phyloP scores from a whole-genome alignment of 106 monocot genomes.

The Phalaenopsis equestris region DNA sequence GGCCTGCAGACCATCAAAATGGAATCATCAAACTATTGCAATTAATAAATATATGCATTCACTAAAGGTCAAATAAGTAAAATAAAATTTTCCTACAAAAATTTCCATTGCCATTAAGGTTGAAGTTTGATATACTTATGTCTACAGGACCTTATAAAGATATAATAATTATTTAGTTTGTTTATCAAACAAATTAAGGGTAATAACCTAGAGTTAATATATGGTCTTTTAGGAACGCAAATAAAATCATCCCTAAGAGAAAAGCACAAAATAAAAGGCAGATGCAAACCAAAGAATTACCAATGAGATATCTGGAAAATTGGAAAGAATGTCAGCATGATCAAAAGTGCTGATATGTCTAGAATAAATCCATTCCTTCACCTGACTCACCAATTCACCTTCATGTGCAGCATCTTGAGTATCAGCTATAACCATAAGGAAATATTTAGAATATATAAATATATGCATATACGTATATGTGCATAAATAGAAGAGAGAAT shows the following conservation, averaged over 20 bases:
- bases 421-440: slow-evolving; percentile 36
- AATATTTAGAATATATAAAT: background rate
- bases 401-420: slow-evolving; percentile 88
- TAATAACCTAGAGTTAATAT: too few relatives aligned
- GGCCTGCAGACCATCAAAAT: slow-evolving; percentile 50
- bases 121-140: too few relatives aligned
- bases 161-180: too few relatives aligned
- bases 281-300: slow-evolving; percentile 21
- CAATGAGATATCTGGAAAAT: slow-evolving; percentile 76
- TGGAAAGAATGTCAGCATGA: slow-evolving; percentile 66
- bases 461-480: background rate
- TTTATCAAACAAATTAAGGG: too few relatives aligned
- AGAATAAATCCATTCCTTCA: slow-evolving; percentile 75
- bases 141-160: too few relatives aligned
- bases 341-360: slow-evolving; percentile 47
- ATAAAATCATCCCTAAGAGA: background rate
- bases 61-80: background rate
- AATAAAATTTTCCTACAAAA: background rate
- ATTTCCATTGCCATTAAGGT: background rate
- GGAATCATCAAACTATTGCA: background rate
- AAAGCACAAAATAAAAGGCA: background rate
- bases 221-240: background rate
- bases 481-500: too few relatives aligned
- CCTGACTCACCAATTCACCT: slow-evolving; percentile 42
- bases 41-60: background rate